Percentiles rank a stretch among this genome's conserved stretches.
Evolutionary conservation across 2,329 filamentous ascomycete species (phyloP).

Genomic region (Aspergillus terreus): DNA sequence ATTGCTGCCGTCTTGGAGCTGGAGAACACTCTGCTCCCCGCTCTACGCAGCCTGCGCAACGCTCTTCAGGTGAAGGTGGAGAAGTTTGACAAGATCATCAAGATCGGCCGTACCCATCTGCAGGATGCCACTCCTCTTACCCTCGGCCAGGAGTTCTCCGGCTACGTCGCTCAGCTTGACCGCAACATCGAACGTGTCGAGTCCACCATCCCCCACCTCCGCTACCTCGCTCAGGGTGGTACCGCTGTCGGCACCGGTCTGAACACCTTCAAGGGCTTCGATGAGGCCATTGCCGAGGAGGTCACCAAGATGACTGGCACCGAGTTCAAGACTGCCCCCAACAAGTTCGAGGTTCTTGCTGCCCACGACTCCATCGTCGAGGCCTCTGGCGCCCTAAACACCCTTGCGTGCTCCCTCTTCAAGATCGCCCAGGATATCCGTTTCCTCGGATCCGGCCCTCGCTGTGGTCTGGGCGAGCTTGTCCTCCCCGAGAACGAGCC

Average conservation of each 20-base stretch:
- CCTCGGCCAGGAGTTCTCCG: slow-evolving; percentile 94
- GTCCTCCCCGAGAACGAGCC: slow-evolving; percentile 96
- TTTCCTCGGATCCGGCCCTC: slow-evolving; percentile 92
- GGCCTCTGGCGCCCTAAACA: slow-evolving; percentile 90
- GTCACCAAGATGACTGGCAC: slow-evolving; percentile 89
- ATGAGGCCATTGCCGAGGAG: slow-evolving; percentile 85
- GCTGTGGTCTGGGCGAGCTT: slow-evolving; percentile 92
- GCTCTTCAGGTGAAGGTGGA: slow-evolving; percentile 86
- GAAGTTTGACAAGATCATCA: slow-evolving; percentile 91
- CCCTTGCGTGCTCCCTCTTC: slow-evolving; percentile 82
- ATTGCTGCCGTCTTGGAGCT: slow-evolving; percentile 94
- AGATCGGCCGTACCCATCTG: slow-evolving; percentile 96
- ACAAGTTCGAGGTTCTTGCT: slow-evolving; percentile 97
- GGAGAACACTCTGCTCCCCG: slow-evolving; percentile 78
- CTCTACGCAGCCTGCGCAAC: slow-evolving; percentile 74
- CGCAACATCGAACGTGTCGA: slow-evolving; percentile 85
- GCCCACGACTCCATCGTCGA: slow-evolving; percentile 95
- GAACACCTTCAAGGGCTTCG: slow-evolving; percentile 96
- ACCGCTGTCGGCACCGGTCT: slow-evolving; percentile 96
- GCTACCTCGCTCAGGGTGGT: slow-evolving; percentile 87
- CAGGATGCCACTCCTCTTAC: slow-evolving; percentile 96
- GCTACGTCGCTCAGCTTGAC: slow-evolving; percentile 92
- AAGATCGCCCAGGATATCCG: slow-evolving; percentile 98
- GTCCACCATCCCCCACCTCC: slow-evolving; percentile 75
- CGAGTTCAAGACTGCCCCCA: slow-evolving; percentile 91